Evolutionary conservation across 148 eudicot species (phyloP).

Genomic region (Spergularia bocconei): DNA sequence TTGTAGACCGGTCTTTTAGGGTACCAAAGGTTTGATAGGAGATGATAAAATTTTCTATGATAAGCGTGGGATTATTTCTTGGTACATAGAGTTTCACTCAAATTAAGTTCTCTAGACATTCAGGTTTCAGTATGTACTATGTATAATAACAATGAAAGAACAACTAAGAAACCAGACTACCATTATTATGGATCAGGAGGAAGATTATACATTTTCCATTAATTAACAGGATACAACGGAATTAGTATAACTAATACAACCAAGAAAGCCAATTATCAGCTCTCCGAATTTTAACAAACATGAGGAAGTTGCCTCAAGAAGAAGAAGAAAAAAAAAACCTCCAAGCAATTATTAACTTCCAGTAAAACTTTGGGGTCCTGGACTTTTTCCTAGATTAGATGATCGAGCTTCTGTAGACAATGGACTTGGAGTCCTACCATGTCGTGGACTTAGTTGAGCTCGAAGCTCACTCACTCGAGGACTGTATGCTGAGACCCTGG

Average conservation of each 20-base stretch:
- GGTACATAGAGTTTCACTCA: no score
- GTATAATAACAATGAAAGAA: no score
- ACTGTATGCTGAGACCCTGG: conserved; percentile 47
- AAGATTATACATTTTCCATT: conserved; percentile 28
- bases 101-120: no score
- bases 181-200: conserved; percentile 4
- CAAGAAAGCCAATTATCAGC: conserved; percentile 14
- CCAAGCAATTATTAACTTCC: conserved; percentile 22
- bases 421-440: conserved; percentile 51
- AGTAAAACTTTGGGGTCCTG: conserved; percentile 30
- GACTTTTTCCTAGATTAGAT: conserved; percentile 55
- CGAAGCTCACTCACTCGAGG: conserved; percentile 55
- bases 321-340: not conserved
- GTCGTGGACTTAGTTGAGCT: conserved; percentile 43
- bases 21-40: not conserved
- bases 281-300: conserved; percentile 5
- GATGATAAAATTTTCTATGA: not conserved
- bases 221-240: conserved; percentile 19
- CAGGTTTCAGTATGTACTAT: not conserved
- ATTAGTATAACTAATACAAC: conserved; percentile 14
- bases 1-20: not conserved
- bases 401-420: conserved; percentile 35
- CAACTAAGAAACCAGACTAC: no score
- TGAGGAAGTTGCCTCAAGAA: conserved; percentile 1
- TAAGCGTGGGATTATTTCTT: no score